phyloP scores from a whole-genome alignment of 768 basidiomycete species.

The Psilocybe sp. region DNA sequence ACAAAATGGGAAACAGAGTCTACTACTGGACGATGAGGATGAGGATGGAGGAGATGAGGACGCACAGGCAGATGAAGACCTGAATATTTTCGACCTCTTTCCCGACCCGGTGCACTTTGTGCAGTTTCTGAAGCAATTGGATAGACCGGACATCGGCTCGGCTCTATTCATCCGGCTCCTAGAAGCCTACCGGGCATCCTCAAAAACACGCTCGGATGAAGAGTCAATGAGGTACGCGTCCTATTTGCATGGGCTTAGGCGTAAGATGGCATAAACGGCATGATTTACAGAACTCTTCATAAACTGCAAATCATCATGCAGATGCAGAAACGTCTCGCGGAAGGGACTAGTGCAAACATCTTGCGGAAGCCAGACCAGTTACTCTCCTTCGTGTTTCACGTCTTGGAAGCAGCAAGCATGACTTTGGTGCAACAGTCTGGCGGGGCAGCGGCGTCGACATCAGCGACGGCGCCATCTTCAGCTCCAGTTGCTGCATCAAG shows the following conservation, averaged over 20 bases:
- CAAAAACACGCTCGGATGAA: slow-evolving; percentile 32
- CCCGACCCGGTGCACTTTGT: slow-evolving; percentile 77
- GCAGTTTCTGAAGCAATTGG: slow-evolving; percentile 58
- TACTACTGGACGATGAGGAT: no score
- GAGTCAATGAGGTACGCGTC: slow-evolving; percentile 51
- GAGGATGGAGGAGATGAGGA: slow-evolving; percentile 29
- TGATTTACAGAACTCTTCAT: slow-evolving; percentile 52
- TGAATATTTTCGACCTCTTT: slow-evolving; percentile 62
- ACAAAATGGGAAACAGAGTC: slow-evolving; percentile 8
- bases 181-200: slow-evolving; percentile 56
- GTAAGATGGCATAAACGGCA: neutral
- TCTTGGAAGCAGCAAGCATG: slow-evolving; percentile 46
- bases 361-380: slow-evolving; percentile 66
- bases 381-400: slow-evolving; percentile 80
- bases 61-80: slow-evolving; percentile 31
- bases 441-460: neutral
- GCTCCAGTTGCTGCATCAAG: no score
- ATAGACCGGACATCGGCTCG: slow-evolving; percentile 67
- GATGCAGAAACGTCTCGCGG: slow-evolving; percentile 70
- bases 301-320: slow-evolving; percentile 80
- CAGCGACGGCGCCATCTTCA: slow-evolving; percentile 20
- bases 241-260: neutral
- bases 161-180: slow-evolving; percentile 73
- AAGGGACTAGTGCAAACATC: slow-evolving; percentile 55
- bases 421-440: slow-evolving; percentile 16